A percentile compares a stretch with the other conserved stretches of the same genome.
phyloP scores from a whole-genome alignment of 805 yeast species.

The Myxozyma mucilagina region DNA sequence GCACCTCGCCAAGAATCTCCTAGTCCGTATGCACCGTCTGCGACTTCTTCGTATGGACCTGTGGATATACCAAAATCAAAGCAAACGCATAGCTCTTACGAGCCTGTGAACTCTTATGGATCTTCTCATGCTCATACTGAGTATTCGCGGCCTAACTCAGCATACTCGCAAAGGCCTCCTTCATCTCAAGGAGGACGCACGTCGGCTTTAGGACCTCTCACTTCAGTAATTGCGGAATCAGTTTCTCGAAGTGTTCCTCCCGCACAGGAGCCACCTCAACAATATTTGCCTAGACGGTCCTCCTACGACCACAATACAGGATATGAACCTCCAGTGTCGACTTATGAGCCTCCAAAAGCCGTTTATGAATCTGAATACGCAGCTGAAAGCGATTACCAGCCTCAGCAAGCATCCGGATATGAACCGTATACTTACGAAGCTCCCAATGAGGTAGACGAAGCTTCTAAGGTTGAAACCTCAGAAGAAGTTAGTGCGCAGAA shows the following conservation, averaged over 20 bases:
- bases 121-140: background rate
- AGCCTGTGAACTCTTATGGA: slow-evolving; percentile 3
- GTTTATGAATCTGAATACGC: slow-evolving; percentile 23
- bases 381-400: background rate
- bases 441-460: background rate
- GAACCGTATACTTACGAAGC: background rate
- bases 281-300: background rate
- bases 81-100: background rate
- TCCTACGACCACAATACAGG: background rate
- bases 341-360: slow-evolving; percentile 19
- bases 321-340: slow-evolving; percentile 30
- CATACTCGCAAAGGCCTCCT: slow-evolving; percentile 4
- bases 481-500: background rate
- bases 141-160: slow-evolving; percentile 9
- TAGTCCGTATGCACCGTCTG: slow-evolving; percentile 12
- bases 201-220: background rate
- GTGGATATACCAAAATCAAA: slow-evolving; percentile 12
- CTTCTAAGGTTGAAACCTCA: background rate
- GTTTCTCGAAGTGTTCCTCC: background rate
- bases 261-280: background rate
- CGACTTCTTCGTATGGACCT: background rate
- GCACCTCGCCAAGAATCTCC: slow-evolving; percentile 20
- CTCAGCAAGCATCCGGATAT: background rate
- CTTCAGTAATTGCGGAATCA: background rate
- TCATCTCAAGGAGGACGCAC: slow-evolving; percentile 7